Conservation (phyloP, 208 protist genomes). For the Leishmania amazonensis region DNA sequence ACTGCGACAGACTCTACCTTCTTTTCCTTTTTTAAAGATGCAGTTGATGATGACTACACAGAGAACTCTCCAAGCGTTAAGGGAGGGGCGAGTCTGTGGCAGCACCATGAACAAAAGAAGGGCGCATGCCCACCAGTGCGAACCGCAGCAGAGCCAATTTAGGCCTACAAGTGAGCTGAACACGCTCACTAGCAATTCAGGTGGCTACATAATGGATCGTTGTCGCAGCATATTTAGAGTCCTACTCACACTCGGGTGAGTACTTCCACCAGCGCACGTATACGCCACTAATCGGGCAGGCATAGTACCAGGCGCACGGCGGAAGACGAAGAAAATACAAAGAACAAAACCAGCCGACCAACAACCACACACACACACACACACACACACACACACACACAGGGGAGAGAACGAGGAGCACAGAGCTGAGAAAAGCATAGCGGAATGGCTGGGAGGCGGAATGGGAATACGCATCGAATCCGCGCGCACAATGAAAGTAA, state of each 20-base stretch:
- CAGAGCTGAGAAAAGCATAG: neutral
- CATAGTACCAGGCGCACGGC: neutral
- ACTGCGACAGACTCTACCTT: neutral
- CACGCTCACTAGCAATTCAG: neutral
- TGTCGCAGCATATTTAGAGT: neutral
- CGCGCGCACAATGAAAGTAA: neutral
- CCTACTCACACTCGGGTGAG: neutral
- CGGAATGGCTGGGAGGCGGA: neutral
- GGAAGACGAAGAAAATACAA: neutral
- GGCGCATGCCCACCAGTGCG: no score
- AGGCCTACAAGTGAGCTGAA: neutral
- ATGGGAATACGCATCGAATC: neutral
- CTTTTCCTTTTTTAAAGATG: neutral
- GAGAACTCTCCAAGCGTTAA: neutral
- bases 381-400: conserved; percentile 4
- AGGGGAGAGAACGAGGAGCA: neutral
- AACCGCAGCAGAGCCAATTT: neutral
- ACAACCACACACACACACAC: neutral
- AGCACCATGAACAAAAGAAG: no score
- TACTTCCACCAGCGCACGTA: neutral
- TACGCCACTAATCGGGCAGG: neutral
- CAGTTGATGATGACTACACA: neutral
- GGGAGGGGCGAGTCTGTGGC: neutral
- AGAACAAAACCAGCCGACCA: neutral
- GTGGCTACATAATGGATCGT: neutral